Evolutionary conservation across 1,139 yeast genomes (phyloP).

Genomic region (Scheffersomyces insectosa): DNA sequence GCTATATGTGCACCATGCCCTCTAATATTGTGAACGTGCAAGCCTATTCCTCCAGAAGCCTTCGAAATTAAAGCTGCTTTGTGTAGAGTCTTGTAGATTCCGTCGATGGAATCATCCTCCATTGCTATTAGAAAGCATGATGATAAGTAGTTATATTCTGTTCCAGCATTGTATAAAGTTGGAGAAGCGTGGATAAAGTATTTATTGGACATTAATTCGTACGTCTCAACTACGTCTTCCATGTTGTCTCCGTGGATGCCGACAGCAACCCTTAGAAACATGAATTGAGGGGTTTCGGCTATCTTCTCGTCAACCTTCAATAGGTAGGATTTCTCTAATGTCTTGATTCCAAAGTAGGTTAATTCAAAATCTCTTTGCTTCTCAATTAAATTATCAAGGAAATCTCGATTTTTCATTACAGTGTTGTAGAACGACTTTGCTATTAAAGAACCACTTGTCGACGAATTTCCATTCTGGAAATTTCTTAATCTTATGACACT

Average conservation of each 20-base stretch:
- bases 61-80: slow-evolving; percentile 57
- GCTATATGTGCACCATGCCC: slow-evolving; percentile 52
- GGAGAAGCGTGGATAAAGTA: slow-evolving; percentile 59
- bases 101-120: slow-evolving; percentile 61
- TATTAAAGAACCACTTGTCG: slow-evolving; percentile 16
- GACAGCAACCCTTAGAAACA: slow-evolving; percentile 53
- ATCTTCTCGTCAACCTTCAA: slow-evolving; percentile 33
- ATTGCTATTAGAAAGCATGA: slow-evolving; percentile 59
- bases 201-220: slow-evolving; percentile 51
- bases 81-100: slow-evolving; percentile 55
- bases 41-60: slow-evolving; percentile 61
- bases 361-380: slow-evolving; percentile 40
- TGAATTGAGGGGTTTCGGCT: slow-evolving; percentile 53
- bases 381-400: slow-evolving; percentile 38
- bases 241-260: slow-evolving; percentile 50
- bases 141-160: slow-evolving; percentile 48
- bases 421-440: slow-evolving; percentile 29
- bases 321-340: slow-evolving; percentile 50
- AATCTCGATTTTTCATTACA: slow-evolving; percentile 31
- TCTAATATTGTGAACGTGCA: slow-evolving; percentile 56
- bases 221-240: slow-evolving; percentile 45
- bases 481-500: slow-evolving; percentile 25
- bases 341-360: slow-evolving; percentile 54
- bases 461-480: slow-evolving; percentile 5
- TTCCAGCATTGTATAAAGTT: slow-evolving; percentile 55